Percentiles rank a stretch among this genome's conserved stretches.
Conservation (phyloP, 768 basidiomycete genomes). For the Hebeloma cylindrosporum region DNA sequence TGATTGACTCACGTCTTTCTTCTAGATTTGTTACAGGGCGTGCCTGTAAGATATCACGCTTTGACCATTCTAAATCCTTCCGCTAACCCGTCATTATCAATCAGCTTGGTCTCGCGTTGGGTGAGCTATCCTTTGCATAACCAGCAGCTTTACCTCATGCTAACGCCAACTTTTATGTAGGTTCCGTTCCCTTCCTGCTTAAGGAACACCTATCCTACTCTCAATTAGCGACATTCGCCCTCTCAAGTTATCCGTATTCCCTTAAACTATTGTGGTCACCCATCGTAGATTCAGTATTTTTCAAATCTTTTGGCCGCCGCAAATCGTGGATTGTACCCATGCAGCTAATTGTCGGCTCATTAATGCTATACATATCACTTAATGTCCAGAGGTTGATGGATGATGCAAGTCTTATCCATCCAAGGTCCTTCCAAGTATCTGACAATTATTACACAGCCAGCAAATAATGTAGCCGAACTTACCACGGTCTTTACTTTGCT, state of each 20-base stretch:
- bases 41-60: slow-evolving; percentile 69
- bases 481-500: slow-evolving; percentile 86
- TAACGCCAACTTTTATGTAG: slow-evolving; percentile 37
- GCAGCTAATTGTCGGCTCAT: slow-evolving; percentile 82
- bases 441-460: slow-evolving; percentile 56
- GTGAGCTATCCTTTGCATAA: slow-evolving; percentile 35
- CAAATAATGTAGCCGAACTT: slow-evolving; percentile 72
- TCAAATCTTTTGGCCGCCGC: slow-evolving; percentile 81
- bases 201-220: slow-evolving; percentile 96
- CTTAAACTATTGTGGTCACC: slow-evolving; percentile 98
- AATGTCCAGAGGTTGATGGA: slow-evolving; percentile 77
- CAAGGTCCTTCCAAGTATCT: slow-evolving; percentile 6
- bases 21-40: slow-evolving; percentile 79
- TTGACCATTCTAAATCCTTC: slow-evolving; percentile 1
- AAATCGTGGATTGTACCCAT: slow-evolving; percentile 99
- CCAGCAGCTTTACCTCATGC: neutral
- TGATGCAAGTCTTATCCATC: slow-evolving; percentile 49
- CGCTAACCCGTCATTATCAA: slow-evolving; percentile 1
- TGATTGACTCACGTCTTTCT: slow-evolving; percentile 7
- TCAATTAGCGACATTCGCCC: slow-evolving; percentile 90
- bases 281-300: slow-evolving; percentile 90
- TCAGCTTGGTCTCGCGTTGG: slow-evolving; percentile 86
- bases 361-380: slow-evolving; percentile 78
- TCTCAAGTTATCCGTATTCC: slow-evolving; percentile 94
- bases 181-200: slow-evolving; percentile 95